Percentiles rank a stretch among this genome's conserved stretches.
Conservation (phyloP, 257 asterid genomes). For the Solanum paucissectum region DNA sequence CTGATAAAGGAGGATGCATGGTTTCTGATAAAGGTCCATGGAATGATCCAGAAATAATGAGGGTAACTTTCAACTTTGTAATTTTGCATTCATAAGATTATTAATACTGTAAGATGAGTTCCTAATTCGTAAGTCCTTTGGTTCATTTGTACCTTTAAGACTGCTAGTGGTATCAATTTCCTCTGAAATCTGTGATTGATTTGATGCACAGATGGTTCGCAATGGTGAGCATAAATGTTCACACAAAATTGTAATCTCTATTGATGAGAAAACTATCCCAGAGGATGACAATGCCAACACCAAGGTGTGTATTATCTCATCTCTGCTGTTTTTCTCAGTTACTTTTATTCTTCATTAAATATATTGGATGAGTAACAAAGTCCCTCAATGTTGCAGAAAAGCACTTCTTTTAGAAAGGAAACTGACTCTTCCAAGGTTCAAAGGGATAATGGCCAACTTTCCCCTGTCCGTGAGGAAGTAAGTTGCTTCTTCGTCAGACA, state of each 20-base stretch:
- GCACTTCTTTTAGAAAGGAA: conserved; percentile 25
- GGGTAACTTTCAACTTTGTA: conserved; percentile 26
- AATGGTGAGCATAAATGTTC: conserved; percentile 77
- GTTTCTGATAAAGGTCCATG: conserved; percentile 91
- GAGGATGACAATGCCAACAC: conserved; percentile 55
- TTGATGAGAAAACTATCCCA: conserved; percentile 63
- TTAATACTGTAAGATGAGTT: background rate
- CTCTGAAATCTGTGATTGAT: background rate
- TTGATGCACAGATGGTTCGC: conserved; percentile 59
- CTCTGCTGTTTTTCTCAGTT: background rate
- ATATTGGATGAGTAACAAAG: background rate
- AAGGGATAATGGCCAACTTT: conserved; percentile 25
- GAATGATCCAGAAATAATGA: conserved; percentile 86
- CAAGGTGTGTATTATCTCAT: background rate
- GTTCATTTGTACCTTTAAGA: background rate
- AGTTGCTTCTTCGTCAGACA: conserved; percentile 11
- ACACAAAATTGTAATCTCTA: conserved; percentile 25
- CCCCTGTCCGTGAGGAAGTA: conserved; percentile 62
- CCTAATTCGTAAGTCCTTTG: background rate
- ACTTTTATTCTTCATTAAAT: background rate
- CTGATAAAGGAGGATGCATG: conserved; percentile 87
- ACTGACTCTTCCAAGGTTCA: conserved; percentile 22
- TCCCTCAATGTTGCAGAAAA: conserved; percentile 17
- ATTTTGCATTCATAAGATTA: background rate
- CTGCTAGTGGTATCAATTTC: background rate